Evolutionary conservation across 805 yeast species (phyloP).

Genomic region (Teunomyces kruisii): DNA sequence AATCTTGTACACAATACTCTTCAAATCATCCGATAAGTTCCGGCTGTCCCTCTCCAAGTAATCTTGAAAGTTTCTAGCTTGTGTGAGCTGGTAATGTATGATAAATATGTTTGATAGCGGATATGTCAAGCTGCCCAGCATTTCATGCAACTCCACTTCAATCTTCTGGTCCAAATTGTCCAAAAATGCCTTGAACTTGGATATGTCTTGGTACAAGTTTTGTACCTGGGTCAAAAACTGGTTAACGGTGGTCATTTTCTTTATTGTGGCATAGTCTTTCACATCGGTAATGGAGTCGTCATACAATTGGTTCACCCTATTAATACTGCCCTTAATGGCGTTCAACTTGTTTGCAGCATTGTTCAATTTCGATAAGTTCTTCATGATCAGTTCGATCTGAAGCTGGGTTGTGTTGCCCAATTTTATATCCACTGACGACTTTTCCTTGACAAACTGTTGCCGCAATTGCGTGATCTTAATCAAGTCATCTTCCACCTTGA

Average conservation of each 20-base stretch:
- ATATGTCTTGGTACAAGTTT: conserved; percentile 60
- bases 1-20: conserved; percentile 61
- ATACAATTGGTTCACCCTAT: conserved; percentile 49
- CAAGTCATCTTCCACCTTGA: conserved; percentile 52
- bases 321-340: conserved; percentile 39
- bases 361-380: conserved; percentile 51
- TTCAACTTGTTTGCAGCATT: conserved; percentile 37
- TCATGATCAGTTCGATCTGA: conserved; percentile 57
- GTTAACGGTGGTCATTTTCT: conserved; percentile 63
- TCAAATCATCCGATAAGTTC: conserved; percentile 58
- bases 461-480: conserved; percentile 52
- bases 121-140: conserved; percentile 32
- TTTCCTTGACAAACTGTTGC: conserved; percentile 64
- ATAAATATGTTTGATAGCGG: conserved; percentile 56
- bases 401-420: conserved; percentile 66
- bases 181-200: conserved; percentile 52
- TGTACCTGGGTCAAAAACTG: conserved; percentile 73
- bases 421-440: conserved; percentile 72
- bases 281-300: conserved; percentile 60
- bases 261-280: conserved; percentile 65
- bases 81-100: conserved; percentile 69
- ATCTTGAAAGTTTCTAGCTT: conserved; percentile 76
- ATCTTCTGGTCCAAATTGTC: conserved; percentile 53
- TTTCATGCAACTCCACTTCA: conserved; percentile 40
- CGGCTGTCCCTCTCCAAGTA: conserved; percentile 59